Conservation (phyloP, 345 rosid species). For the Theobroma cacao region DNA sequence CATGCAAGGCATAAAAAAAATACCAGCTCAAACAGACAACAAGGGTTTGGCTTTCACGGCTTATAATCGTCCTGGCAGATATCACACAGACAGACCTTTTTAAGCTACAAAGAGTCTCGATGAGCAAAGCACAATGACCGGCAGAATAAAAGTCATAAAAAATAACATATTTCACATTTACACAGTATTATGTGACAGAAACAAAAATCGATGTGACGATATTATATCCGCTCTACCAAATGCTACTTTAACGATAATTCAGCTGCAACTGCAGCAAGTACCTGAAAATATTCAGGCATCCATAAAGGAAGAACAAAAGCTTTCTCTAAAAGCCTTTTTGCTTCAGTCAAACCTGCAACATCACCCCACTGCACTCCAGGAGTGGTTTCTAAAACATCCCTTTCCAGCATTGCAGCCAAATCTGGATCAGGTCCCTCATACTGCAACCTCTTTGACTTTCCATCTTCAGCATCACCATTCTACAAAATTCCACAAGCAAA, state of each 20-base stretch:
- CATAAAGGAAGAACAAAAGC: conserved; percentile 99
- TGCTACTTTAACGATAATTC: neutral
- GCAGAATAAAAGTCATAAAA: neutral
- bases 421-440: conserved; percentile 99
- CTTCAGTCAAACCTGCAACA: conserved; percentile 98
- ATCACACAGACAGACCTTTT: neutral
- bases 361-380: conserved; percentile 99
- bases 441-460: conserved; percentile 71
- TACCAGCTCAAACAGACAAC: neutral
- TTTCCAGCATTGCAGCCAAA: conserved; percentile 97
- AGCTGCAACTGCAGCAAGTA: conserved; percentile 25
- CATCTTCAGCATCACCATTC: conserved; percentile 97
- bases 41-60: neutral
- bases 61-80: neutral
- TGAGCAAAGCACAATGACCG: neutral
- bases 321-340: conserved; percentile 97
- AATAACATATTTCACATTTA: neutral
- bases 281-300: conserved; percentile 99
- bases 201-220: neutral
- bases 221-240: neutral
- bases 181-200: neutral
- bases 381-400: conserved; percentile 96
- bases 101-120: neutral
- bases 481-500: conserved; percentile 31
- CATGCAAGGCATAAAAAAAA: neutral